Conservation (phyloP, 164 flowering plant species). For the Paratinospora sagittata region DNA sequence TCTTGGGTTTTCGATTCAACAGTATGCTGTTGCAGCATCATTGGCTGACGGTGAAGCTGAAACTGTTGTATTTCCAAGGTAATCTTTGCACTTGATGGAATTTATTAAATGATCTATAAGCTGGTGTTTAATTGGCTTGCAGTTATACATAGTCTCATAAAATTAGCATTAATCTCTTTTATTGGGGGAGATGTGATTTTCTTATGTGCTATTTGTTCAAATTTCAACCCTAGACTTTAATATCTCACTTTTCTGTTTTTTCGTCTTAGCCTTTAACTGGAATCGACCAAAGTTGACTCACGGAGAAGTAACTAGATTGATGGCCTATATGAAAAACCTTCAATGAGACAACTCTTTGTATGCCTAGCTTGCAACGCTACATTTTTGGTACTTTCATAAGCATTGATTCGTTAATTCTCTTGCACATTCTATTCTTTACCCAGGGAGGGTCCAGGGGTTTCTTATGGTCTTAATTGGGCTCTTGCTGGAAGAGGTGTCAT, state of each 20-base stretch:
- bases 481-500: conserved; percentile 52
- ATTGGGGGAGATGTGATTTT: background rate
- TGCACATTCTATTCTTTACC: conserved; percentile 6
- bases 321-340: no score
- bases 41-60: conserved; percentile 25
- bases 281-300: no score
- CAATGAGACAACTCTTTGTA: no score
- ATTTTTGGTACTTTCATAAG: background rate
- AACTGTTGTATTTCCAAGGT: conserved; percentile 27
- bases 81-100: background rate
- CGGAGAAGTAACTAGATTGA: no score
- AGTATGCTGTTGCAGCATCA: conserved; percentile 30
- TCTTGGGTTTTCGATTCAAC: conserved; percentile 4
- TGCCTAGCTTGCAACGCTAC: no score
- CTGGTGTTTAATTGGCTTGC: background rate
- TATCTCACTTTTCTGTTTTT: no score
- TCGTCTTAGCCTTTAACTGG: no score
- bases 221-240: no score
- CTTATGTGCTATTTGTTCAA: no score
- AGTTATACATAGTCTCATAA: background rate
- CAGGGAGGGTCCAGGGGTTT: conserved; percentile 34
- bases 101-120: background rate
- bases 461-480: conserved; percentile 51
- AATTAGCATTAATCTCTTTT: background rate
- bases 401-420: conserved; percentile 6